Evolutionary conservation across 2,329 filamentous ascomycete species (phyloP).

Genomic region (Ophiostoma piceae): DNA sequence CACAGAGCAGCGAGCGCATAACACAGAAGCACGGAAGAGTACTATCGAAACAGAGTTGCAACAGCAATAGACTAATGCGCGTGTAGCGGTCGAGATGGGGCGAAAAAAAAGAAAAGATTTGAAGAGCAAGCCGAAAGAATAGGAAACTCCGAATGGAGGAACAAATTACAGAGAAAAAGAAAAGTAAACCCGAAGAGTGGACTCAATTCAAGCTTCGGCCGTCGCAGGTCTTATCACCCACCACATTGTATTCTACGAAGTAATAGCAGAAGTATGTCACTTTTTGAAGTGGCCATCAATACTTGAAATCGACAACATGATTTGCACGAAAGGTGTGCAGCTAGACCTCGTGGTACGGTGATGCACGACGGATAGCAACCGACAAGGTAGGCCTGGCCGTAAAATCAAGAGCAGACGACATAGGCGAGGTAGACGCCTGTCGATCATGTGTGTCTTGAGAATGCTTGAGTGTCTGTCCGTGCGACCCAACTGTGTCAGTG

Average conservation of each 20-base stretch:
- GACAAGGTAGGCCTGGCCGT: neutral
- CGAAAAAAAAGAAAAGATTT: neutral
- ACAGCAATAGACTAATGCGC: neutral
- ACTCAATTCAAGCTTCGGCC: neutral
- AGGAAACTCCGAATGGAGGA: neutral
- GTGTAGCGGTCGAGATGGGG: slow-evolving; percentile 7
- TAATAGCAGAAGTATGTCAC: neutral
- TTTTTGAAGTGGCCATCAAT: neutral
- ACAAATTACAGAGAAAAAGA: neutral
- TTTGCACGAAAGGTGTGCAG: neutral
- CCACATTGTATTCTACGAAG: neutral
- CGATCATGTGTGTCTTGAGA: slow-evolving; percentile 1
- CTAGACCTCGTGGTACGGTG: neutral
- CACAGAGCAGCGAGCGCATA: neutral
- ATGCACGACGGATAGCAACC: neutral
- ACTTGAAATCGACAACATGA: neutral
- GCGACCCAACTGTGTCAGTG: neutral
- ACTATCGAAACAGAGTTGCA: slow-evolving; percentile 7
- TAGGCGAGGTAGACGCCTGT: neutral
- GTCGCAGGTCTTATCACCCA: neutral
- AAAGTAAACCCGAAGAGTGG: neutral
- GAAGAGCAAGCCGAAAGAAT: neutral
- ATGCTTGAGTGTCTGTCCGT: neutral
- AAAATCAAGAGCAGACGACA: neutral
- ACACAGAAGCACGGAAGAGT: neutral